Conservation (phyloP, 2,329 filamentous ascomycete species). For the Colletotrichum camelliae region DNA sequence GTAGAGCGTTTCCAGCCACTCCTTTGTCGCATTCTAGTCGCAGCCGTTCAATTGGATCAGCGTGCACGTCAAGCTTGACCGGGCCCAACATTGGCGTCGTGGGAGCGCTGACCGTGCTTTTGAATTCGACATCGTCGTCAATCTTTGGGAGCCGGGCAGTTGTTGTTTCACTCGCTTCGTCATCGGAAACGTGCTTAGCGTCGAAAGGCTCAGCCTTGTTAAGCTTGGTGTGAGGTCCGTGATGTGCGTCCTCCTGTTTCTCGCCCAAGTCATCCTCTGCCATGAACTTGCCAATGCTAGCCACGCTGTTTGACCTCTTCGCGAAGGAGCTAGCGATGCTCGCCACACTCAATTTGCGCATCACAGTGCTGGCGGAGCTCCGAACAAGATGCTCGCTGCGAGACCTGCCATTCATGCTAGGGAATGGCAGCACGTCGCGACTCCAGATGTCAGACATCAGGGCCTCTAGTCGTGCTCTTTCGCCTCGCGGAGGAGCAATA, state of each 20-base stretch:
- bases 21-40: not conserved
- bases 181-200: not conserved
- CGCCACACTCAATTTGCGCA: constrained; percentile 85
- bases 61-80: not conserved
- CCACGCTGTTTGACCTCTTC: constrained; percentile 69
- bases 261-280: constrained; percentile 32
- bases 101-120: constrained; percentile 20
- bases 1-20: not conserved
- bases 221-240: not conserved
- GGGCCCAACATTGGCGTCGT: constrained; percentile 1
- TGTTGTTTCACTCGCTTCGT: constrained; percentile 13
- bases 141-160: constrained; percentile 27
- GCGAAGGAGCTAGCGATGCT: constrained; percentile 80
- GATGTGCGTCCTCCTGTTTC: not conserved
- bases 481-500: constrained; percentile 74
- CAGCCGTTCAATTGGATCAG: not conserved
- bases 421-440: constrained; percentile 78
- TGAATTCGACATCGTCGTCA: constrained; percentile 27
- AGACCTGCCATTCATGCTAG: constrained; percentile 74
- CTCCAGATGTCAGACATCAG: constrained; percentile 84
- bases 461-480: constrained; percentile 78
- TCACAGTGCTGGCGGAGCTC: constrained; percentile 83
- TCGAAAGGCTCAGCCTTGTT: not conserved
- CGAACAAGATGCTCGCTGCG: constrained; percentile 75
- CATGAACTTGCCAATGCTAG: constrained; percentile 35